A percentile compares a stretch with the other conserved stretches of the same genome.
Evolutionary conservation across 345 rosid genomes (phyloP).

Genomic region (Physaria fendleri): DNA sequence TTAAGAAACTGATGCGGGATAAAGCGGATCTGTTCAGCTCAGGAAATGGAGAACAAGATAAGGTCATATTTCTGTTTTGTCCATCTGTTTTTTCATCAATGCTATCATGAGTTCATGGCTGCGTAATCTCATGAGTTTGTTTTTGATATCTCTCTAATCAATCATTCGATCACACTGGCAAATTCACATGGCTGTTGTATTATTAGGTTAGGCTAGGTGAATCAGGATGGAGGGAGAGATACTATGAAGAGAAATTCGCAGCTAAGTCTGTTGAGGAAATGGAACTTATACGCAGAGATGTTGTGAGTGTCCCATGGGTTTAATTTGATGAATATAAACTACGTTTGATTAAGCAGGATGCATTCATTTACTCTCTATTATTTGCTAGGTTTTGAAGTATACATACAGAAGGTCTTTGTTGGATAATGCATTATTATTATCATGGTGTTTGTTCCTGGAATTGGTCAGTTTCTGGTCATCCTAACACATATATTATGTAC

Average conservation of each 20-base stretch:
- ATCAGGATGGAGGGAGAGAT: slow-evolving; percentile 95
- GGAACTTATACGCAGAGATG: slow-evolving; percentile 71
- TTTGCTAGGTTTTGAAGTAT: slow-evolving; percentile 61
- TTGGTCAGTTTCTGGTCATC: slow-evolving; percentile 54
- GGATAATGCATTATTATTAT: slow-evolving; percentile 96
- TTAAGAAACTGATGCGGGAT: slow-evolving; percentile 59
- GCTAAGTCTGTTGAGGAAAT: slow-evolving; percentile 57
- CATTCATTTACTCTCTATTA: slow-evolving; percentile 5
- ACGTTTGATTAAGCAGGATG: not conserved
- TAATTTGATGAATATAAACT: slow-evolving; percentile 2
- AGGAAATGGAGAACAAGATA: slow-evolving; percentile 55
- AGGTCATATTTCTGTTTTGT: slow-evolving; percentile 39
- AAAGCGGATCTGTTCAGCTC: slow-evolving; percentile 69
- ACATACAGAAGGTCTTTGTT: slow-evolving; percentile 89
- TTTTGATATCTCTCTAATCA: not conserved
- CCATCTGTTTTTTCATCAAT: not conserved
- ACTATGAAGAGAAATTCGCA: slow-evolving; percentile 75
- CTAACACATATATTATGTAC: not conserved
- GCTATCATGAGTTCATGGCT: slow-evolving; percentile 4
- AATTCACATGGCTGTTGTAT: slow-evolving; percentile 6
- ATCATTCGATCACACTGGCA: not conserved
- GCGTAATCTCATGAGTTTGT: not conserved
- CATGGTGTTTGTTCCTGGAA: slow-evolving; percentile 99
- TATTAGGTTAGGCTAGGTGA: slow-evolving; percentile 69
- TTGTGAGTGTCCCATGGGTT: slow-evolving; percentile 48